These are phyloP conservation scores for Nymphaea colorata DNA, from an alignment of 164 flowering plant species.

Conservation along the genomic window DNA sequence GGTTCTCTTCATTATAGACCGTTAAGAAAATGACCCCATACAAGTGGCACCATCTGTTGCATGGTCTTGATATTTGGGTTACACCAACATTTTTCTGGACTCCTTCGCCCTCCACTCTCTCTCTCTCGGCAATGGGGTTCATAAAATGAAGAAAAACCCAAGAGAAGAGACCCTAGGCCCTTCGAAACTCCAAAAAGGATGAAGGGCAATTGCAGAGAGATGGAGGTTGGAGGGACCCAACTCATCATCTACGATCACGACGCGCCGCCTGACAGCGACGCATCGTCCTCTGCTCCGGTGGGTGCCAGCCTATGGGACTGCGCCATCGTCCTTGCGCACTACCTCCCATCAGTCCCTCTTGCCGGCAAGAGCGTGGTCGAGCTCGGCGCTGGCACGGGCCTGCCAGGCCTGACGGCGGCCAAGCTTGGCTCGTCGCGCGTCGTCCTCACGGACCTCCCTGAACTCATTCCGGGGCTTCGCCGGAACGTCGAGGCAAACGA, in stretches of 20 bases:
- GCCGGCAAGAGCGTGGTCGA: constrained; percentile 7
- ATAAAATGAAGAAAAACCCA: not conserved
- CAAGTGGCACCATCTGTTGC: not conserved
- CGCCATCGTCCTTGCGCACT: constrained; percentile 11
- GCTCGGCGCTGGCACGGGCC: constrained; percentile 13
- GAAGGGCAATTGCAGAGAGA: constrained; percentile 4
- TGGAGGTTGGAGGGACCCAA: constrained; percentile 3
- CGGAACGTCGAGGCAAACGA: constrained; percentile 12
- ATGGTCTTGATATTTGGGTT: not conserved
- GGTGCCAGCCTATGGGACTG: constrained; percentile 10
- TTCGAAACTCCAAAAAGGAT: not conserved
- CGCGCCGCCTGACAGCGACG: not conserved
- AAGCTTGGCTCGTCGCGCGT: constrained; percentile 6
- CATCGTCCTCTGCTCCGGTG: constrained; percentile 1
- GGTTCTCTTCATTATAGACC: too few relatives aligned
- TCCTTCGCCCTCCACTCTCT: not conserved
- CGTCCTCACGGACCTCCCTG: constrained; percentile 9
- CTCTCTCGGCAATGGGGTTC: not conserved
- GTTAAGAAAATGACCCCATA: too few relatives aligned
- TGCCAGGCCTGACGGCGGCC: constrained; percentile 9
- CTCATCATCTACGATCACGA: constrained; percentile 11
- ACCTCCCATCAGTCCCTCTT: constrained; percentile 8
- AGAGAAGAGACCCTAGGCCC: too few relatives aligned
- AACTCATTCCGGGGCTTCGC: constrained; percentile 11
- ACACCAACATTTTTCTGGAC: not conserved